Conservation (phyloP, 23 red algal genomes). For the Pyropia yezoensis region DNA sequence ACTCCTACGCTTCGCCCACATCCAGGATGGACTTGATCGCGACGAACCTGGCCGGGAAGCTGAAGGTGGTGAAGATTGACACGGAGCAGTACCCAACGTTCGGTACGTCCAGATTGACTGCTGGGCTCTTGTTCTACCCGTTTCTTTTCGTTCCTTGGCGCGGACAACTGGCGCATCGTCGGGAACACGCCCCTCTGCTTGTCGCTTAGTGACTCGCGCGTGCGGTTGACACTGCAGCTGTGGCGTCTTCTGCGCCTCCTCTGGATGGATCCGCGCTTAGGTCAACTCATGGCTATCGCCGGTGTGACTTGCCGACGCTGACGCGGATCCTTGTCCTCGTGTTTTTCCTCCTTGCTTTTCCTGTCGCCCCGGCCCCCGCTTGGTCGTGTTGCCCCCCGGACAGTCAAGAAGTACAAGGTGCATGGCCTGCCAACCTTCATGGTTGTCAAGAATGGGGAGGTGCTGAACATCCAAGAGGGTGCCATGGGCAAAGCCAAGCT, state of each 20-base stretch:
- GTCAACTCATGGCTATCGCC: no score
- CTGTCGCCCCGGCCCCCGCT: neutral
- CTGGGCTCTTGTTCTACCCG: no score
- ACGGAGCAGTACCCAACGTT: slow-evolving; percentile 85
- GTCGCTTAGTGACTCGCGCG: no score
- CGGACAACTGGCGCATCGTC: no score
- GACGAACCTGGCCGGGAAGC: slow-evolving; percentile 43
- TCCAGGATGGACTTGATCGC: slow-evolving; percentile 88
- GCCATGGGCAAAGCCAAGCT: slow-evolving; percentile 84
- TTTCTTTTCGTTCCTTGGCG: no score
- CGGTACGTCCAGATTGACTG: neutral
- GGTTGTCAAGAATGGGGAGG: slow-evolving; percentile 61
- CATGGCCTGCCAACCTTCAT: slow-evolving; percentile 87
- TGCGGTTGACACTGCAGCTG: no score
- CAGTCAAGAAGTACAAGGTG: slow-evolving; percentile 60
- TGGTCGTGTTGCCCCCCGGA: neutral
- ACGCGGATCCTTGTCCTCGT: neutral
- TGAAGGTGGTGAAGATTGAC: slow-evolving; percentile 90
- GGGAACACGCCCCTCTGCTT: no score
- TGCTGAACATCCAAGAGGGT: slow-evolving; percentile 55
- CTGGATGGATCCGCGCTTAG: no score
- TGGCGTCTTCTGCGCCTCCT: no score
- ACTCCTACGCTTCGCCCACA: neutral
- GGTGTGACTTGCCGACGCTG: neutral
- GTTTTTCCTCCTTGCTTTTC: neutral